These are phyloP conservation scores for Exobasidium cylindrosporum DNA, from an alignment of 1,284 basidiomycete species.

Conservation along the genomic window DNA sequence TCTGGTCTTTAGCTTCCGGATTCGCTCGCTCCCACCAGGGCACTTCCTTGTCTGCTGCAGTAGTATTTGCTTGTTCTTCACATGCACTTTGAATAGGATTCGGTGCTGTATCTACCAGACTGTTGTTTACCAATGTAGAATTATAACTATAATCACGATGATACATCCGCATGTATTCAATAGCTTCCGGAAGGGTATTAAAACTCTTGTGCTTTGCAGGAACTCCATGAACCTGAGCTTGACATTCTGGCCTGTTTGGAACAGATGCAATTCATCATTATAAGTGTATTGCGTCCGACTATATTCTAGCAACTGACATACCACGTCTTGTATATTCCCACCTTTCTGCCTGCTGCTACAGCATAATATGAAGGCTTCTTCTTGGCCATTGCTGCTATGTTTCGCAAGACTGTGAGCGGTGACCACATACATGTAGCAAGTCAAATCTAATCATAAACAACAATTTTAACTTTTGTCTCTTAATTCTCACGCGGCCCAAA, in stretches of 20 bases:
- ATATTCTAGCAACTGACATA: too few species aligned
- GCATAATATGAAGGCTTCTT: conserved; percentile 9
- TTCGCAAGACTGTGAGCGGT: not conserved
- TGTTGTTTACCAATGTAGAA: not conserved
- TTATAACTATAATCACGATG: not conserved
- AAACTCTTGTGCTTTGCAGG: not conserved
- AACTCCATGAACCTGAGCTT: conserved; percentile 4
- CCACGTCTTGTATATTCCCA: conserved; percentile 6
- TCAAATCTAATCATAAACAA: not conserved
- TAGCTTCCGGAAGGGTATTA: not conserved
- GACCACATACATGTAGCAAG: not conserved
- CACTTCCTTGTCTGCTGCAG: not conserved
- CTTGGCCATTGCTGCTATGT: not conserved
- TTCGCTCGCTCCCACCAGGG: not conserved
- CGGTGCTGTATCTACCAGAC: not conserved
- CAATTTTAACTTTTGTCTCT: too few species aligned
- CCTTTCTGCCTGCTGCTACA: not conserved
- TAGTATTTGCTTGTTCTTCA: not conserved
- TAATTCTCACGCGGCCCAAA: too few species aligned
- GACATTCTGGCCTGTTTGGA: conserved; percentile 5
- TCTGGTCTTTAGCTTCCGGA: not conserved
- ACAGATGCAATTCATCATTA: too few species aligned
- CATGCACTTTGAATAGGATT: not conserved
- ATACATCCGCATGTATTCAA: not conserved
- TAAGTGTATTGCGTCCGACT: too few species aligned